Evolutionary conservation across 495 filamentous ascomycete species (phyloP), one percentile per base, ranked within the genome.

Genomic region (Aspergillus ellipticus): DNA sequence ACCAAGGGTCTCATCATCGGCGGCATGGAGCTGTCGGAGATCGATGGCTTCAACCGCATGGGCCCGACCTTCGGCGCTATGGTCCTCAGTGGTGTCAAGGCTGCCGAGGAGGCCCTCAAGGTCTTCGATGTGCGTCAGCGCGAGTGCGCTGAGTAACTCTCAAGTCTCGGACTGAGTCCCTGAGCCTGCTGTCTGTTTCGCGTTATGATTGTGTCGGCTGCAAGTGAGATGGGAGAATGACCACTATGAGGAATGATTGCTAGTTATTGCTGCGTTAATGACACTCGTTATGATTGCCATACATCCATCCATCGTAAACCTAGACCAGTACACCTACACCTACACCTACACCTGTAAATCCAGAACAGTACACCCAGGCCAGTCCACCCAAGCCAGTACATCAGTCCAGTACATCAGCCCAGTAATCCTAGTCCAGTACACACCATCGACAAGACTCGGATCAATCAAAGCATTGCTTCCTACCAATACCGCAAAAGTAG

Each of bases 21-120:
- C 51, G 91, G 91, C 21, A 96, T 96, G 91, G 90, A 96, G 74
- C 72, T 95, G 66, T 88, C 85, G 56, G 91, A 96, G 75, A 85
- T 95, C 35, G 91, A 96, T 65, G 90, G 89, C 21, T 89, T 88
- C 50, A 93, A 93, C 73, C 83, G 89, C 53, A 94, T 92, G 89
- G 89, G 79, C 13, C 83, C 84, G 35, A 90, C 86, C 16, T 89
- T 90, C 65, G 86, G 88, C 48, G 89, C 90, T 41, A 95, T 95
- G 90, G 88, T 82, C 15, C 77, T 94, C 39, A 83, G 77, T 56
- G 90, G 90, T 64, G 89, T 94, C 55, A 92, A 92, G 77, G 90
- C 90, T 62, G 90, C 90, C 35, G 89, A 96, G 77, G 89, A 90
- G 74, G 85, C 86, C 16, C 65, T 93, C 55, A 80, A 76, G 60